Evolutionary conservation across 2,329 filamentous ascomycete species (phyloP).

Genomic region (Claviceps maximensis): DNA sequence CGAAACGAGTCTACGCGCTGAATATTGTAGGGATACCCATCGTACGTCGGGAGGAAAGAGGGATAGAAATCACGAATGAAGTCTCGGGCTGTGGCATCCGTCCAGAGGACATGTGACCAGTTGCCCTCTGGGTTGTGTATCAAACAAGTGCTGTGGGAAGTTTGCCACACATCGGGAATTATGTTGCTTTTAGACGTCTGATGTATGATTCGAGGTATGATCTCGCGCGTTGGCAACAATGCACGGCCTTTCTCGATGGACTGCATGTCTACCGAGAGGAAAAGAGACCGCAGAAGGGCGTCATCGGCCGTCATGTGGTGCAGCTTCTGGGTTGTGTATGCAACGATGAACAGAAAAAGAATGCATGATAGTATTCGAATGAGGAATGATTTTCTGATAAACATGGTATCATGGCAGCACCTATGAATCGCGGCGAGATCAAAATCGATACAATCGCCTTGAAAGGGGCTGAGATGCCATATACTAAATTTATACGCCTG

Average conservation of each 20-base stretch:
- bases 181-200: constrained; percentile 2
- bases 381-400: neutral
- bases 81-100: constrained; percentile 51
- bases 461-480: neutral
- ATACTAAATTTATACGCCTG: neutral
- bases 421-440: neutral
- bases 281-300: neutral
- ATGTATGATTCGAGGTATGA: constrained; percentile 3
- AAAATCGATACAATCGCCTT: neutral
- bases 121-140: neutral
- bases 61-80: constrained; percentile 64
- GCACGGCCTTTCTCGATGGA: neutral
- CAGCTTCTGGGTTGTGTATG: neutral
- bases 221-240: neutral
- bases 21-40: constrained; percentile 61
- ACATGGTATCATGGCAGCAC: neutral
- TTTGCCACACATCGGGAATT: neutral
- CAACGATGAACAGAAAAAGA: neutral
- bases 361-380: neutral
- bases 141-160: neutral
- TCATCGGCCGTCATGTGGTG: neutral
- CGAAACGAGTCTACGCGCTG: constrained; percentile 67
- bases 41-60: constrained; percentile 65
- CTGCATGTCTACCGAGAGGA: neutral
- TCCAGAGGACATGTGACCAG: constrained; percentile 46